Conservation (phyloP, 2,329 filamentous ascomycete species). For the Stemphylium lycopersici region DNA sequence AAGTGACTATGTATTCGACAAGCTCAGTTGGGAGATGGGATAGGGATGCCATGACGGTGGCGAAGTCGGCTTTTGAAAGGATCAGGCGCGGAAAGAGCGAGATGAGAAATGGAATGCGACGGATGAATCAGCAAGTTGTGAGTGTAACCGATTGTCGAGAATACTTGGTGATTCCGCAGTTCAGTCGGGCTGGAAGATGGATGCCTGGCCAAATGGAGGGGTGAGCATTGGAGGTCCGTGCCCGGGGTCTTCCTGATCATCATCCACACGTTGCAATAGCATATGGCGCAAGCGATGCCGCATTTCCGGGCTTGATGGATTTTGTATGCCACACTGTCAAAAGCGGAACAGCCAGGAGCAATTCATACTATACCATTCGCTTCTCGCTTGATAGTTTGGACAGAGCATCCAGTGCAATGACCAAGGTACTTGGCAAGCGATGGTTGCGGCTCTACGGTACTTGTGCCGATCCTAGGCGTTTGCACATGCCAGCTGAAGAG, state of each 20-base stretch:
- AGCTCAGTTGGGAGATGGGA: conserved; percentile 31
- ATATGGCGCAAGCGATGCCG: not conserved
- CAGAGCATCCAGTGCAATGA: not conserved
- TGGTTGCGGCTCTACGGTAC: not conserved
- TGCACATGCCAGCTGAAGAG: conserved; percentile 2
- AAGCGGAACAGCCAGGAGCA: too few relatives aligned
- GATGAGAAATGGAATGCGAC: not conserved
- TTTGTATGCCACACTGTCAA: too few relatives aligned
- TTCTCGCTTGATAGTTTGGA: not conserved
- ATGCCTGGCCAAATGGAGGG: conserved; percentile 3
- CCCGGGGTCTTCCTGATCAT: not conserved
- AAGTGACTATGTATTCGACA: conserved; percentile 29
- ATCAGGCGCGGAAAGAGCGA: not conserved
- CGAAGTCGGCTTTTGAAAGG: not conserved
- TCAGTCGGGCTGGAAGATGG: not conserved
- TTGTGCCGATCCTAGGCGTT: conserved; percentile 4
- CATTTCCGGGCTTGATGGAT: not conserved
- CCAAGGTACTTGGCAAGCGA: not conserved
- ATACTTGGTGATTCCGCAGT: not conserved
- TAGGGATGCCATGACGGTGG: conserved; percentile 26
- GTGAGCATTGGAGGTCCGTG: not conserved
- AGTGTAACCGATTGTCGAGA: not conserved
- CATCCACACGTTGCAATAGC: not conserved
- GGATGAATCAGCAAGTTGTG: not conserved
- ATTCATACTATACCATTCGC: too few relatives aligned